phyloP scores from a whole-genome alignment of 768 basidiomycete species.

The Leucocoprinus leucothites region DNA sequence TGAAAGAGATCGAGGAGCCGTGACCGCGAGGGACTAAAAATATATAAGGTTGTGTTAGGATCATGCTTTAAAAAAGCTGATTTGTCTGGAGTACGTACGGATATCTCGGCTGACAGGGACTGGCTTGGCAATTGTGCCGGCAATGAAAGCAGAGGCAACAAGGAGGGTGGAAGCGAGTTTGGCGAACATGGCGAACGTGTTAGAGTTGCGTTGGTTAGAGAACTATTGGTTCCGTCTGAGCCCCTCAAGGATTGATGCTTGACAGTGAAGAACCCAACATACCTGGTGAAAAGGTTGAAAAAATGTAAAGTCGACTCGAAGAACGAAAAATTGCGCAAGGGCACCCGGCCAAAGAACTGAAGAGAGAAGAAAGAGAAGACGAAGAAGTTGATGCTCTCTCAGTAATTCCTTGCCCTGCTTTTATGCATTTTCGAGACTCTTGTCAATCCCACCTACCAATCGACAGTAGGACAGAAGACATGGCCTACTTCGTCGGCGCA shows the following conservation, averaged over 20 bases:
- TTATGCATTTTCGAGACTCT: background rate
- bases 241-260: too few species aligned
- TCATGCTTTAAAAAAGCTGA: too few species aligned
- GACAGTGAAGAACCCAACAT: background rate
- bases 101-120: too few species aligned
- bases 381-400: background rate
- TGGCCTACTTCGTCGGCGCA: background rate
- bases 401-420: background rate
- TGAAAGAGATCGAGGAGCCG: constrained; percentile 22
- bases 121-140: constrained; percentile 17
- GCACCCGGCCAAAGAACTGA: constrained; percentile 11
- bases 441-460: background rate
- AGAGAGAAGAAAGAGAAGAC: background rate
- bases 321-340: constrained; percentile 8
- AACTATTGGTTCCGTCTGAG: too few species aligned
- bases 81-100: too few species aligned
- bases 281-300: background rate
- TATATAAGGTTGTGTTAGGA: too few species aligned
- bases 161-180: constrained; percentile 18
- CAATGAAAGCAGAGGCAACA: constrained; percentile 18
- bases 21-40: background rate
- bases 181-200: constrained; percentile 21
- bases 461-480: too few species aligned
- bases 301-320: constrained; percentile 8
- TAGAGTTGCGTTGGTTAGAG: background rate